These are phyloP conservation scores for Gastroboletus turbinatus DNA, from an alignment of 1,284 basidiomycete species.

Conservation along the genomic window DNA sequence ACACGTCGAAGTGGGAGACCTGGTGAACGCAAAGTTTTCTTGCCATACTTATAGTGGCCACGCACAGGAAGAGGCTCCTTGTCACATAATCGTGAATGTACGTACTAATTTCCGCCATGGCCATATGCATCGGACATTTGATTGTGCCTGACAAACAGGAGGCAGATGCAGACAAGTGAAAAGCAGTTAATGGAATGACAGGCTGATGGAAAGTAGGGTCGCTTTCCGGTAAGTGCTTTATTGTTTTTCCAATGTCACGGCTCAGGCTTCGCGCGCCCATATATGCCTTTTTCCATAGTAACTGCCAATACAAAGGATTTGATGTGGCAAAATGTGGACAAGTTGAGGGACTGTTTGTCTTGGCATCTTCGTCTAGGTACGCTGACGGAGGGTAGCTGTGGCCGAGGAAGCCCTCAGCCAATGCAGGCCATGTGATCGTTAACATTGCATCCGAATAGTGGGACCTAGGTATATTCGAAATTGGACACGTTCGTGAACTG, in stretches of 20 bases:
- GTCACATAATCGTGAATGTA: neutral
- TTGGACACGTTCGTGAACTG: neutral
- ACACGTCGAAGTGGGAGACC: neutral
- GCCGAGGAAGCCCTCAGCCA: neutral
- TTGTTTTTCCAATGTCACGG: neutral
- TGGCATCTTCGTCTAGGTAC: neutral
- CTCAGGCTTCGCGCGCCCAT: neutral
- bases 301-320: neutral
- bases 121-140: neutral
- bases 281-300: neutral
- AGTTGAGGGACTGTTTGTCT: neutral
- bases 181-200: neutral
- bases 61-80: neutral
- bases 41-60: slow-evolving; percentile 7
- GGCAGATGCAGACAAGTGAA: neutral
- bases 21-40: neutral
- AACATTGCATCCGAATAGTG: neutral
- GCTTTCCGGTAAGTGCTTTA: neutral
- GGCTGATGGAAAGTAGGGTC: neutral
- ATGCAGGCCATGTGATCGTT: neutral
- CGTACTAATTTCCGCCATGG: neutral
- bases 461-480: neutral
- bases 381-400: neutral
- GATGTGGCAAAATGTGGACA: neutral
- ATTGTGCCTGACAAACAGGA: neutral